Percentiles rank a stretch among this genome's conserved stretches.
Conservation (phyloP, 495 filamentous ascomycete genomes). For the Aspergillus sclerotiicarbonarius region DNA sequence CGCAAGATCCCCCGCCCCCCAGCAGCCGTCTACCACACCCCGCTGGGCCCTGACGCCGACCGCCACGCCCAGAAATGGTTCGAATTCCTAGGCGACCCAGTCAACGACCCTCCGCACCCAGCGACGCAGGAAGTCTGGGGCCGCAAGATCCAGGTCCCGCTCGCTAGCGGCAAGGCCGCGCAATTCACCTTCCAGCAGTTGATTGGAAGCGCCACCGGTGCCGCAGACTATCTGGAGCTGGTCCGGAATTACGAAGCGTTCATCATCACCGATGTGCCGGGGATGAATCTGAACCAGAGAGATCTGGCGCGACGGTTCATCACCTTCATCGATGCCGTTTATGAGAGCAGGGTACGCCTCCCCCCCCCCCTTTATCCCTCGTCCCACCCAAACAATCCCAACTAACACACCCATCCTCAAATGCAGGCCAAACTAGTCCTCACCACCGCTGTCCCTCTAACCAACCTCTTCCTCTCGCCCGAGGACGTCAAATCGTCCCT, state of each 20-base stretch:
- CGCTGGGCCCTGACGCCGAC: slow-evolving; percentile 71
- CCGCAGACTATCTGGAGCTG: slow-evolving; percentile 93
- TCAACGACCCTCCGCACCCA: slow-evolving; percentile 70
- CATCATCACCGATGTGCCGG: slow-evolving; percentile 84
- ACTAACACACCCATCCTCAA: neutral
- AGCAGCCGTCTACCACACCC: slow-evolving; percentile 88
- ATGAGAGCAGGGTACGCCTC: slow-evolving; percentile 64
- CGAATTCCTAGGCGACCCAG: slow-evolving; percentile 81
- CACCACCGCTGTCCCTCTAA: slow-evolving; percentile 79
- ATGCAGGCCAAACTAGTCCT: slow-evolving; percentile 86
- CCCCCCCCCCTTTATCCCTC: slow-evolving; percentile 2
- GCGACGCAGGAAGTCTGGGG: slow-evolving; percentile 91
- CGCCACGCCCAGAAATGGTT: slow-evolving; percentile 94
- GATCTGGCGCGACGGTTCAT: slow-evolving; percentile 93
- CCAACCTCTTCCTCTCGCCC: slow-evolving; percentile 83
- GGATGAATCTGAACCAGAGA: slow-evolving; percentile 82
- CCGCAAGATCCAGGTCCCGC: slow-evolving; percentile 79
- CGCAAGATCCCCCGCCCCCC: slow-evolving; percentile 93
- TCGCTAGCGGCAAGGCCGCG: slow-evolving; percentile 82
- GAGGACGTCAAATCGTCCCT: slow-evolving; percentile 60
- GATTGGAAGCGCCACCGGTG: slow-evolving; percentile 80
- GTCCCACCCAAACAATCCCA: neutral
- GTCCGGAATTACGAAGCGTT: slow-evolving; percentile 90
- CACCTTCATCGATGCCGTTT: slow-evolving; percentile 94
- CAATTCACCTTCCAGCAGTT: slow-evolving; percentile 89